Evolutionary conservation across 1,139 yeast genomes (phyloP), one percentile per base, ranked within the genome.

Genomic region (Yamadazyma triangularis): DNA sequence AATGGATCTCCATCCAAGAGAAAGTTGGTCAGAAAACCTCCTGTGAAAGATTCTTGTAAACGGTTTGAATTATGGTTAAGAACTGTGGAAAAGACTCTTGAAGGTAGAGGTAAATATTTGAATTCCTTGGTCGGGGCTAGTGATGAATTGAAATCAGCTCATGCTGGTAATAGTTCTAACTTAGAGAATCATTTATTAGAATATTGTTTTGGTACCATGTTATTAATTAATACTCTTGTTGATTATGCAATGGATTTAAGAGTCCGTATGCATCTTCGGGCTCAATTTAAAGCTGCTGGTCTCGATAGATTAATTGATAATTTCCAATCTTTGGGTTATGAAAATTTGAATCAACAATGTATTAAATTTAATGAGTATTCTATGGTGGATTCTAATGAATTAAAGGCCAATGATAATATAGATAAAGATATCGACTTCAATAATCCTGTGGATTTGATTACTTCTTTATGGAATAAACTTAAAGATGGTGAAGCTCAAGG

Each of bases 61-160:
- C 65, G 89, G 29, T 83, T 86, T 45, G 95, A 86, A 45, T 75
- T 85, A n/a, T 91, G 97, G 97, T 55, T 89, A 32, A 66, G 72
- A 44, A 64, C 82, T 8, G 82, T 87, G 4, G 84, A 77, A 35
- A 73, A 77, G 35, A 79, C 95, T 0, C 52, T 91, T 31, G 89
- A 83, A 40, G 96, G 96, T 2, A 71, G 91, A 44, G 97, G 97
- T 9, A 82, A 79, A 46, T 65, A 64, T 38, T 70, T 83, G 70
- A 95, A 96, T 11, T 85, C 96, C 1, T 60, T 82, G 45, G 97
- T 91, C 7, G 96, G 96, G 2, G 95, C 96, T 1, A 80, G 89
- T 39, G 94, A 83, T n/a, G 97, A 91, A 43, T 69, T 79, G 34
- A 78, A 79, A 39, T 64, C 75, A 10, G 65, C 67, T 13, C 57